Evolutionary conservation across 2,329 filamentous ascomycete genomes (phyloP).

Genomic region (Fusarium sp.): DNA sequence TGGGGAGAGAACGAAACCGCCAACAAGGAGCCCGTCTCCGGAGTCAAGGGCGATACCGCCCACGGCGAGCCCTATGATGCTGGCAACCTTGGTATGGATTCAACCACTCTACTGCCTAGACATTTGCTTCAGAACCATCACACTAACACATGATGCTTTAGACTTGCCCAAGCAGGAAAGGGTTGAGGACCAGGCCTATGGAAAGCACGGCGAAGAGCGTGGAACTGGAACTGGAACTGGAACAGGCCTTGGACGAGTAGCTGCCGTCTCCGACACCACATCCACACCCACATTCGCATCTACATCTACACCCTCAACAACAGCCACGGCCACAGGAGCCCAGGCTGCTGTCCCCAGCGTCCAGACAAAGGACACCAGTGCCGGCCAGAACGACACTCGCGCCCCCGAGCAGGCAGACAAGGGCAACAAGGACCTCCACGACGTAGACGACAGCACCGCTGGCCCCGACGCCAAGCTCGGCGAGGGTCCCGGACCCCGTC

Average conservation of each 20-base stretch:
- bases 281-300: background rate
- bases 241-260: constrained; percentile 13
- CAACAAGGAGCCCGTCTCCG: constrained; percentile 75
- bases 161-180: constrained; percentile 37
- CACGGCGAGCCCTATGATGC: constrained; percentile 80
- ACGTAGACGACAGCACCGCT: constrained; percentile 40
- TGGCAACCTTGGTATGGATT: constrained; percentile 71
- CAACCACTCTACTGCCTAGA: background rate
- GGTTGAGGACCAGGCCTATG: constrained; percentile 26
- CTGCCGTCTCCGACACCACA: constrained; percentile 4
- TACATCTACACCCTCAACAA: background rate
- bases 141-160: constrained; percentile 11
- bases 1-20: constrained; percentile 55
- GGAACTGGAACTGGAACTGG: background rate
- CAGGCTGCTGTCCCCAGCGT: constrained; percentile 5
- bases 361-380: constrained; percentile 36
- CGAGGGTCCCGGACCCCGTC: constrained; percentile 44
- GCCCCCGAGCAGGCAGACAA: constrained; percentile 49
- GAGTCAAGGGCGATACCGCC: constrained; percentile 73
- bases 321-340: constrained; percentile 3
- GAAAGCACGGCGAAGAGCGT: constrained; percentile 20
- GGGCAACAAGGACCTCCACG: constrained; percentile 50
- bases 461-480: constrained; percentile 49
- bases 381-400: constrained; percentile 55
- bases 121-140: background rate